Evolutionary conservation across 2,329 filamentous ascomycete species (phyloP).

Genomic region (Malbranchea cinnamomea): DNA sequence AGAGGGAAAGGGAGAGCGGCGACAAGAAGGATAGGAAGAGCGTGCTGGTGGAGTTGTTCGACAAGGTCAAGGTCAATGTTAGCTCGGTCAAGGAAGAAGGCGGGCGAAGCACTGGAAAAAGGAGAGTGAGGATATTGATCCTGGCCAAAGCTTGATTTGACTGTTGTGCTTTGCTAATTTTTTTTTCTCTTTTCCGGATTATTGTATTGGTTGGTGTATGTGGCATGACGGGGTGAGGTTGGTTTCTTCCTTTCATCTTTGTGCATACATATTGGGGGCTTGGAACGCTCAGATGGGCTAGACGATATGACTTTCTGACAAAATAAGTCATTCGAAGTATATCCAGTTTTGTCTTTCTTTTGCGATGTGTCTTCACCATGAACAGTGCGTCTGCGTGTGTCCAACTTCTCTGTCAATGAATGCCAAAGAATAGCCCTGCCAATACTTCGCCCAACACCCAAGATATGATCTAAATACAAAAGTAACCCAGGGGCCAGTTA

Average conservation of each 20-base stretch:
- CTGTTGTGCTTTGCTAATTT: neutral
- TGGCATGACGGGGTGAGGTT: neutral
- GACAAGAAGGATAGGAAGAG: conserved; percentile 26
- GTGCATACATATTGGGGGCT: too few species aligned
- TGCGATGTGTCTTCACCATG: too few species aligned
- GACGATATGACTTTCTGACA: too few species aligned
- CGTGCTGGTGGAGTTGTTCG: conserved; percentile 64
- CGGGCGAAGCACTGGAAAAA: conserved; percentile 67
- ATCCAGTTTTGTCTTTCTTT: too few species aligned
- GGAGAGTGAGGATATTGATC: conserved; percentile 40
- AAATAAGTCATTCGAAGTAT: too few species aligned
- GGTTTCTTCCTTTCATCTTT: conserved; percentile 1
- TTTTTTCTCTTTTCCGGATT: neutral
- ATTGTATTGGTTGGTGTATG: conserved; percentile 1
- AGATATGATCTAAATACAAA: too few species aligned
- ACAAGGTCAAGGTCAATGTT: conserved; percentile 78
- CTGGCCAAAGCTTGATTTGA: conserved; percentile 14
- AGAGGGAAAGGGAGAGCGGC: conserved; percentile 42
- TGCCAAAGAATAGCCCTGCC: too few species aligned
- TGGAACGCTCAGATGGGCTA: too few species aligned
- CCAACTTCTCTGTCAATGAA: too few species aligned
- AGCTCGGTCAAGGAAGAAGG: conserved; percentile 80
- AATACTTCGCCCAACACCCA: too few species aligned
- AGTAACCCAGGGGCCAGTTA: too few species aligned
- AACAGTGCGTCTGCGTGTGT: too few species aligned